phyloP scores from a whole-genome alignment of 768 basidiomycete genomes.

The Cystobasidium ongulense region DNA sequence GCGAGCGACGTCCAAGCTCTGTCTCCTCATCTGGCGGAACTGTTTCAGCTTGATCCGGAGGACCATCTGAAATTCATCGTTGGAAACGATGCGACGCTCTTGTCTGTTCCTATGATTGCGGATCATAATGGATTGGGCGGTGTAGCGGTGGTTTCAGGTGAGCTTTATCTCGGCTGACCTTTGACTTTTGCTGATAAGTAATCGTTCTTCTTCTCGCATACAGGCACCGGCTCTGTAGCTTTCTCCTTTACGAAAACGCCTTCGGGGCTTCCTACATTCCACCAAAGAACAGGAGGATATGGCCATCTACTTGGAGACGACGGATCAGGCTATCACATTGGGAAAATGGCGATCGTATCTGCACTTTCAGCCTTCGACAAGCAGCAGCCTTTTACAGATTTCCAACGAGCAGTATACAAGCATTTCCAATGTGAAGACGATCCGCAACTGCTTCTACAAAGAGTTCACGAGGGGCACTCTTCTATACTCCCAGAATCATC shows the following conservation, averaged over 20 bases:
- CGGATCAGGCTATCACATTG: conserved; percentile 19
- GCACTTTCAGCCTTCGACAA: conserved; percentile 10
- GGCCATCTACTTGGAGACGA: conserved; percentile 4
- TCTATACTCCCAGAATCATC: not conserved
- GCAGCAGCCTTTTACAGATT: not conserved
- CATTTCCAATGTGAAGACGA: conserved; percentile 17
- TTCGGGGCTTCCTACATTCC: conserved; percentile 1
- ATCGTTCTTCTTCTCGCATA: not conserved
- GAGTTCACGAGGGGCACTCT: conserved; percentile 11
- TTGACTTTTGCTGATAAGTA: not conserved
- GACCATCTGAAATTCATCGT: conserved; percentile 8
- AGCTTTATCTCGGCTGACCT: not conserved
- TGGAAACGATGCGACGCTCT: conserved; percentile 22
- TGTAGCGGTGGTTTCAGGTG: conserved; percentile 15
- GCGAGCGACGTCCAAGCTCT: not conserved
- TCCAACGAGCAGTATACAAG: not conserved
- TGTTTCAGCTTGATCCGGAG: not conserved
- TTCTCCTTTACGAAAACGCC: conserved; percentile 16
- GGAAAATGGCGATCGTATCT: conserved; percentile 10
- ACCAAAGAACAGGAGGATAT: conserved; percentile 16
- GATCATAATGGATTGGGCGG: conserved; percentile 13
- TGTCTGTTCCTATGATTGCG: conserved; percentile 24
- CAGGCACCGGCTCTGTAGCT: conserved; percentile 25
- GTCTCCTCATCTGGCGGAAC: conserved; percentile 5
- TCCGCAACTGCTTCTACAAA: conserved; percentile 9